A percentile compares a stretch with the other conserved stretches of the same genome.
Evolutionary conservation across 495 filamentous ascomycete genomes (phyloP).

Genomic region (Evernia prunastri): DNA sequence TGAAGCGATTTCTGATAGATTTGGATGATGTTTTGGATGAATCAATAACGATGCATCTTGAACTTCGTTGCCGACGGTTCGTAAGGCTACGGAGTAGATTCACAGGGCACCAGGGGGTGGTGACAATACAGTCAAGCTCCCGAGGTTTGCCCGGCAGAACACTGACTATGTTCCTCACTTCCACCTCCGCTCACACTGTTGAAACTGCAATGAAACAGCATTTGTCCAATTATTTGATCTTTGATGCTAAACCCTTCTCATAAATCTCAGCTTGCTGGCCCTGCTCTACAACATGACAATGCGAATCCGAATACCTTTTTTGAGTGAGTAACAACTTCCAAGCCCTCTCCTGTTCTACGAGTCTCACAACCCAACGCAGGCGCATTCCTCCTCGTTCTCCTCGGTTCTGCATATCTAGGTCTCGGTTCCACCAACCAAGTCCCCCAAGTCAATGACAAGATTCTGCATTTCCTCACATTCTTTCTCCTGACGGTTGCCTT

Average conservation of each 20-base stretch:
- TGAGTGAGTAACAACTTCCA: constrained; percentile 44
- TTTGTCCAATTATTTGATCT: neutral
- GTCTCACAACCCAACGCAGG: constrained; percentile 40
- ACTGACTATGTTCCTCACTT: too few species aligned
- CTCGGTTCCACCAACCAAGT: constrained; percentile 57
- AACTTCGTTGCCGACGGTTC: constrained; percentile 1
- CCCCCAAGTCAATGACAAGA: constrained; percentile 72
- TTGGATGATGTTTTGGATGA: constrained; percentile 22
- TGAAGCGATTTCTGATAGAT: constrained; percentile 31
- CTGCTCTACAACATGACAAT: constrained; percentile 37
- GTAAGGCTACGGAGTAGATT: too few species aligned
- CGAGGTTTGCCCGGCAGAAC: too few species aligned
- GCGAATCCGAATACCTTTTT: constrained; percentile 69
- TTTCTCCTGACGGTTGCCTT: constrained; percentile 80
- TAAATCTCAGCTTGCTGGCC: neutral
- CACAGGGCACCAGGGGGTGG: too few species aligned
- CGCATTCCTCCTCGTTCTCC: constrained; percentile 68
- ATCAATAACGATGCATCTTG: constrained; percentile 13
- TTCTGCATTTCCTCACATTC: constrained; percentile 83
- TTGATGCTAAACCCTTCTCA: neutral
- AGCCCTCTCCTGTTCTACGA: constrained; percentile 10
- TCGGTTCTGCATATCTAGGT: constrained; percentile 71
- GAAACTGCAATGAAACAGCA: neutral
- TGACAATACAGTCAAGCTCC: too few species aligned
- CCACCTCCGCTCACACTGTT: too few species aligned